Conservation (phyloP, 805 yeast genomes). For the Lipomyces lipofer region DNA sequence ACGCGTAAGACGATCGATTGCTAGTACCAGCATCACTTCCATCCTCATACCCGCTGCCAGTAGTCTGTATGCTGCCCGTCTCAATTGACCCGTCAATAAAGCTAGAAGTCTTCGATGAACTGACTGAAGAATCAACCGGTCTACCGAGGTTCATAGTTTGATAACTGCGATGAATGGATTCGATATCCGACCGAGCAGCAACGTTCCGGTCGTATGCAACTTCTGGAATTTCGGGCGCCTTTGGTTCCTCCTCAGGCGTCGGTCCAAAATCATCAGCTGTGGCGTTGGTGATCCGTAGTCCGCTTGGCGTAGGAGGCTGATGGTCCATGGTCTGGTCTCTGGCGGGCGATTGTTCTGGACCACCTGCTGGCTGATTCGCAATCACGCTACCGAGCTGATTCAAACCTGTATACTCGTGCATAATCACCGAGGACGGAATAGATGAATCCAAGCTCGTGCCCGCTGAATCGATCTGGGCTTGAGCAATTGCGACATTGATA, state of each 20-base stretch:
- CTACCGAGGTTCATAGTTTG: slow-evolving; percentile 15
- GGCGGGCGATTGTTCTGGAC: background rate
- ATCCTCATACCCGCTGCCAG: background rate
- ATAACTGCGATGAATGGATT: slow-evolving; percentile 9
- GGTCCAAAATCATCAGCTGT: background rate
- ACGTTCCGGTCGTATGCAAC: background rate
- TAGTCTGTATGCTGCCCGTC: background rate
- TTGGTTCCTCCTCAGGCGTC: slow-evolving; percentile 1
- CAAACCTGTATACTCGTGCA: slow-evolving; percentile 17
- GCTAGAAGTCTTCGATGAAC: slow-evolving; percentile 19
- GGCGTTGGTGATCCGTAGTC: background rate
- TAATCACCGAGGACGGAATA: slow-evolving; percentile 22
- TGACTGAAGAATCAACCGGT: slow-evolving; percentile 22
- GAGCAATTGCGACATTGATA: slow-evolving; percentile 3
- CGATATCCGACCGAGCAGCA: background rate
- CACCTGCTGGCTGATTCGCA: background rate
- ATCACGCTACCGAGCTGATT: slow-evolving; percentile 10
- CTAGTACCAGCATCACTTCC: slow-evolving; percentile 1
- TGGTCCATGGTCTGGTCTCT: background rate
- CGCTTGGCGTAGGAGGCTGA: background rate
- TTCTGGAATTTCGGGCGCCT: background rate
- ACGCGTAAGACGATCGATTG: slow-evolving; percentile 6
- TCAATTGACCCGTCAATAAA: slow-evolving; percentile 8
- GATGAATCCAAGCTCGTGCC: slow-evolving; percentile 11
- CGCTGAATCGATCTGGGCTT: background rate